Base-by-base conservation (phyloP, 495 filamentous ascomycete species). In the Aspergillus carlsbadensis region DNA sequence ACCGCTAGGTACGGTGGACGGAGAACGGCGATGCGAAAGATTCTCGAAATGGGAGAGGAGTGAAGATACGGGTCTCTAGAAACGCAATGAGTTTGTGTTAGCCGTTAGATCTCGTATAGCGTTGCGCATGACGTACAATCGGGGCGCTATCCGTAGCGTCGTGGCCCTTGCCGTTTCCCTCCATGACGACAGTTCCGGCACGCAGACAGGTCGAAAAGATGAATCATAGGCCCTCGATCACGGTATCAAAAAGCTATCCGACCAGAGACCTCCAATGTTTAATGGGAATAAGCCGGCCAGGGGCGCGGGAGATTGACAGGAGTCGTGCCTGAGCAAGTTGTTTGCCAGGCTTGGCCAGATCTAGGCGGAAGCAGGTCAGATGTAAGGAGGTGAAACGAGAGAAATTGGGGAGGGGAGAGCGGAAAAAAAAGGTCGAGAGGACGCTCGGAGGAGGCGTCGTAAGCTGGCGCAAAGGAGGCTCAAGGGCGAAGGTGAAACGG, bases 41-140 rank as follows among this genome's bases (percentile, higher is more conserved):
- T 88, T 88, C 78, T 98, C 94, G 65, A 98, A 98, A 67, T 93
- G 88, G 39, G 92, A 94, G 44, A 90, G 82, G 31, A 98, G 78
- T 42, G 93, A 96, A 39, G 94, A 98, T 22, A 98, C 94, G 0
- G 94, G 90, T 77, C 82, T 78, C 78, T 81, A 59, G 35, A 59
- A 36, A 35, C 48, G 10, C 14, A 39, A 40, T 48, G 24, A 45
- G 48, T 44, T 69, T 39, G 5, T 18, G 21, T 50, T 50, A 50
- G 47, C 24, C 3, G 18, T 39, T 10, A 1, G 1, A 26, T 2
- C 15, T 50, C 15, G 31, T 18, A 26, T 40, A 21, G 15, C 11
- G 24, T 41, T 51, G 65, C 41, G 49, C 40, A 64, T 58, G 66
- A 62, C 78, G 63, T 72, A 82, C 79, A 68, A 77, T 74, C 29